These are phyloP conservation scores for Diplodia corticola DNA, from an alignment of 2,329 filamentous ascomycete genomes.

Conservation along the genomic window DNA sequence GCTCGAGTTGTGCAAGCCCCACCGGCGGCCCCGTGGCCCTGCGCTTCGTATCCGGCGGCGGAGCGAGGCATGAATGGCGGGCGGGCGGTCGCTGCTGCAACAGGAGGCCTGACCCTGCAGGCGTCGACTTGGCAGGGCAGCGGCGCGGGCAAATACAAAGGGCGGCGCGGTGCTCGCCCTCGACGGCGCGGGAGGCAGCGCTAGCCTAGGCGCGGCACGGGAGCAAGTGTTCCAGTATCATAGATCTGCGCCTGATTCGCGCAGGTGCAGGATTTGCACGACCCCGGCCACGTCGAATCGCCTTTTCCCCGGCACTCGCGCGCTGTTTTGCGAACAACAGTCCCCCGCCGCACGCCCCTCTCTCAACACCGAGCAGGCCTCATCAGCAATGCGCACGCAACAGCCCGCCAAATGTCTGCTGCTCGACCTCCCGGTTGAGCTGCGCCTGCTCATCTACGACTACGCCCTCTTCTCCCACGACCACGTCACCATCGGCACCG, in stretches of 20 bases:
- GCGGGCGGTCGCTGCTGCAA: background rate
- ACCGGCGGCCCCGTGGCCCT: background rate
- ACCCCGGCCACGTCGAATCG: conserved; percentile 6
- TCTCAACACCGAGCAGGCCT: conserved; percentile 14
- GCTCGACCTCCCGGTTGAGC: conserved; percentile 40
- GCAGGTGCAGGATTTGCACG: conserved; percentile 12
- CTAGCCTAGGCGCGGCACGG: background rate
- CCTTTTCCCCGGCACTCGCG: background rate
- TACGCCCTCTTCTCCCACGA: conserved; percentile 40
- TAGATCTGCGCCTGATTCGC: conserved; percentile 12
- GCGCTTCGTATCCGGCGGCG: conserved; percentile 1
- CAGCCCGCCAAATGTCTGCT: conserved; percentile 23
- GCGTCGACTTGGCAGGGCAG: conserved; percentile 4
- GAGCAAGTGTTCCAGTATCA: background rate
- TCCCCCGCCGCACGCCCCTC: conserved; percentile 12
- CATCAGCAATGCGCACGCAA: conserved; percentile 9
- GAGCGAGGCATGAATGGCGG: conserved; percentile 4
- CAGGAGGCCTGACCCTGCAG: conserved; percentile 12
- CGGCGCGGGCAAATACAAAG: background rate
- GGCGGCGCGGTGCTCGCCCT: background rate
- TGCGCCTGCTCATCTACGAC: conserved; percentile 46
- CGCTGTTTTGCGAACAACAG: conserved; percentile 5
- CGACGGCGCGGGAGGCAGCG: background rate
- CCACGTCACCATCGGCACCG: conserved; percentile 40
- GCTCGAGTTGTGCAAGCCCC: conserved; percentile 13